A percentile compares a stretch with the other conserved stretches of the same genome.
Evolutionary conservation across 371 early-diverging fungal genomes (phyloP).

Genomic region (Mortierella sp.): DNA sequence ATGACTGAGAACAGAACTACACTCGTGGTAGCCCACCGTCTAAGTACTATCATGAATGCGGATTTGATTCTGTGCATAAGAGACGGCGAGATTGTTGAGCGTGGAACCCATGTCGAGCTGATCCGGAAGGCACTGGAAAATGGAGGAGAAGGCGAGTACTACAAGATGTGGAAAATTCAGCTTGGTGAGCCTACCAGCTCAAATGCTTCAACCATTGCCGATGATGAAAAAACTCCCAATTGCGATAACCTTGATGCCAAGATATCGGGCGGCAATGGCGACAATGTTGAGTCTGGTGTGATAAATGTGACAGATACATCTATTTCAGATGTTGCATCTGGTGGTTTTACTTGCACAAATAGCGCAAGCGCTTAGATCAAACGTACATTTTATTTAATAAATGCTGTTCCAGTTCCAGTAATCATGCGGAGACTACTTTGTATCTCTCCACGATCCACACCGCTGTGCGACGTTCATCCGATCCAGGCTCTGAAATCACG

Average conservation of each 20-base stretch:
- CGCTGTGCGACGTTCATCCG: not conserved
- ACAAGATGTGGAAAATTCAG: constrained; percentile 31
- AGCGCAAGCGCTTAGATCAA: not conserved
- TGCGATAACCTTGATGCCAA: not conserved
- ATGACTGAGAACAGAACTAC: constrained; percentile 90
- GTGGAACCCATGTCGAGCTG: constrained; percentile 89
- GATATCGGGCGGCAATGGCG: not conserved
- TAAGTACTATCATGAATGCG: constrained; percentile 84
- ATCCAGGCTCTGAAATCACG: not conserved
- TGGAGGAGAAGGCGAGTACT: constrained; percentile 73
- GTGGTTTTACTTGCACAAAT: not conserved
- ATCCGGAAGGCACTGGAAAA: constrained; percentile 70
- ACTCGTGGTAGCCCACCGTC: constrained; percentile 94
- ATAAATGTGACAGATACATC: not conserved
- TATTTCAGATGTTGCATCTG: too few species aligned
- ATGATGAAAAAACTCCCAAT: not conserved
- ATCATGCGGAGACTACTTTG: constrained; percentile 8
- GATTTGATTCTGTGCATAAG: constrained; percentile 83
- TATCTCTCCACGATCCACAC: constrained; percentile 47
- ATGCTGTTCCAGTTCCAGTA: not conserved
- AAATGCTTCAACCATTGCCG: not conserved
- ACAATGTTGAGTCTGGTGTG: not conserved
- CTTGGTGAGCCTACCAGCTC: not conserved
- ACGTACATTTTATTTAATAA: not conserved
- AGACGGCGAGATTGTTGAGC: constrained; percentile 87